A percentile compares a stretch with the other conserved stretches of the same genome.
phyloP scores from a whole-genome alignment of 2,329 filamentous ascomycete species.

The Elsinoe batatas region DNA sequence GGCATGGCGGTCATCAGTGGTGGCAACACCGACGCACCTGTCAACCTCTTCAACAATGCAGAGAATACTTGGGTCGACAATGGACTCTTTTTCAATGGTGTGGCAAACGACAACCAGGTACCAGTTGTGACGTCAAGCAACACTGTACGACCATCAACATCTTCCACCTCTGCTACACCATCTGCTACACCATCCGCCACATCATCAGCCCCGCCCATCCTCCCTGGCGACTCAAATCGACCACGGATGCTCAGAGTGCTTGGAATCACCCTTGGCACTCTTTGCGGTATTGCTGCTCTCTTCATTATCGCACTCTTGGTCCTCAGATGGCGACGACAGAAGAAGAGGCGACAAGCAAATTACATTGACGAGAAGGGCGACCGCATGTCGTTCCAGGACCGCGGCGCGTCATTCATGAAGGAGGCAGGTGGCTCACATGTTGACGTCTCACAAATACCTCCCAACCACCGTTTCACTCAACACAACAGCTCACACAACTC shows the following conservation, averaged over 20 bases:
- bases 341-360: constrained; percentile 41
- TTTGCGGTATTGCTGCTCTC: constrained; percentile 62
- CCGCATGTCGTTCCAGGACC: constrained; percentile 41
- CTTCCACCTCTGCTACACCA: constrained; percentile 23
- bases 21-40: constrained; percentile 54
- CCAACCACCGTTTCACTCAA: constrained; percentile 19
- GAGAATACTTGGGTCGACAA: constrained; percentile 72
- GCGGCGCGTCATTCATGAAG: constrained; percentile 44
- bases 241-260: constrained; percentile 52
- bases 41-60: constrained; percentile 68
- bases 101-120: constrained; percentile 21
- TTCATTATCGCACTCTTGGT: constrained; percentile 64
- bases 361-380: constrained; percentile 36
- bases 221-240: constrained; percentile 27
- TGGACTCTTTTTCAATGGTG: constrained; percentile 48
- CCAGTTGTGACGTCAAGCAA: constrained; percentile 26
- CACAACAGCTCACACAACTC: constrained; percentile 29
- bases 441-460: constrained; percentile 17
- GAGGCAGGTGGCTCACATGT: constrained; percentile 37
- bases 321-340: constrained; percentile 51
- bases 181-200: constrained; percentile 26
- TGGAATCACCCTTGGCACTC: constrained; percentile 71
- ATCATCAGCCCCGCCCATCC: constrained; percentile 27
- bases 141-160: constrained; percentile 27
- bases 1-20: constrained; percentile 71